Base-by-base conservation (phyloP, 2,329 filamentous ascomycete genomes). In the Hypoxylon sp. region DNA sequence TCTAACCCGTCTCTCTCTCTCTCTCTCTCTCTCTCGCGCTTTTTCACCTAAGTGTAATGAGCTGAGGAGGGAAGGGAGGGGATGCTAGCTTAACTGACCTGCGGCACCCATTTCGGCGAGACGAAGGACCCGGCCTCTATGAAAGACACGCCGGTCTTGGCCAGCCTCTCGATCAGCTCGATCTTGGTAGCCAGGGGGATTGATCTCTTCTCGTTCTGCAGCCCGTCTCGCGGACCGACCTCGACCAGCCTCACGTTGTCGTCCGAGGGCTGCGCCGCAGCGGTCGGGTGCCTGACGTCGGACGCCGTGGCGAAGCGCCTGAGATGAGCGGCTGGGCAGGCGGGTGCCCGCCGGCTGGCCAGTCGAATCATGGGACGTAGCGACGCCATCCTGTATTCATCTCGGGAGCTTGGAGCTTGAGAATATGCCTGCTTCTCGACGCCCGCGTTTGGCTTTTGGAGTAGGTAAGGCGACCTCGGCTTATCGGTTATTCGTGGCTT, bases 41-140 rank as follows among this genome's bases (percentile, higher is more conserved):
- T 33, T n/a, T n/a, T n/a, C n/a, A n/a, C n/a, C n/a, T n/a, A n/a
- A n/a, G n/a, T n/a, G n/a, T n/a, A n/a, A n/a, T n/a, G n/a, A n/a
- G n/a, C n/a, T n/a, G n/a, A n/a, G n/a, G n/a, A n/a, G n/a, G n/a
- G n/a, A n/a, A n/a, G n/a, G n/a, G n/a, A 8, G n/a, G 4, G 17
- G n/a, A 15, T n/a, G 5, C n/a, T 35, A 18, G 18, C 8, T n/a
- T 37, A 13, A 62, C 66, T 43, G 46, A 88, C 85, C 78, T 90
- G 88, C 2, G 88, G 88, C 2, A 88, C 81, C 76, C 84, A 88
- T 77, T 84, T 86, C 1, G 87, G 86, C 13, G 84, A 83, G 7
- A 90, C 88, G 45, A 89, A 85, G 1, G 86, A 88, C 1, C 87
- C 88, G 2, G 86, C 81, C 69, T 90, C 88, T 58, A 90, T 88